These are phyloP conservation scores for Penicillium sp. DNA, from an alignment of 2,329 filamentous ascomycete species.

Conservation along the genomic window DNA sequence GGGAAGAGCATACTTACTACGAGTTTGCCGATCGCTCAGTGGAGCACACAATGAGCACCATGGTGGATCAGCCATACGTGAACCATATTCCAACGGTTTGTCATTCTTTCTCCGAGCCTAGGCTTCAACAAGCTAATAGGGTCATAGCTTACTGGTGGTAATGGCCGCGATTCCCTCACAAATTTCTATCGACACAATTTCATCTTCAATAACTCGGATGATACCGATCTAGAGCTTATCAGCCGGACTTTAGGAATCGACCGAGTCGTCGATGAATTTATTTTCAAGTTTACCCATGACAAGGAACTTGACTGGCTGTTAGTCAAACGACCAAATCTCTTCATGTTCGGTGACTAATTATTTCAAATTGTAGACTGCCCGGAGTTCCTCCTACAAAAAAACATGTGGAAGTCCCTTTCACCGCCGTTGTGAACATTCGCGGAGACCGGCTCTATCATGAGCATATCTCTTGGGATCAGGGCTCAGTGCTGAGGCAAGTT, in stretches of 20 bases:
- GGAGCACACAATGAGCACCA: conserved; percentile 4
- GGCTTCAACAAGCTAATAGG: neutral
- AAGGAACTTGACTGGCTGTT: conserved; percentile 5
- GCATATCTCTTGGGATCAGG: conserved; percentile 72
- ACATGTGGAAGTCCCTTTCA: conserved; percentile 61
- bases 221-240: conserved; percentile 3
- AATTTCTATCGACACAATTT: conserved; percentile 59
- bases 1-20: conserved; percentile 7
- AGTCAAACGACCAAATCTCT: neutral
- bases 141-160: neutral
- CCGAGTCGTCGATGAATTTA: conserved; percentile 6
- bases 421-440: conserved; percentile 65
- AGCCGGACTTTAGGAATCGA: conserved; percentile 5
- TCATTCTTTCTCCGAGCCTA: neutral
- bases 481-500: conserved; percentile 62
- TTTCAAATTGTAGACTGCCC: conserved; percentile 42
- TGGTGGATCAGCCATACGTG: conserved; percentile 6
- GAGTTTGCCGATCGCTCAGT: conserved; percentile 5
- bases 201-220: conserved; percentile 63
- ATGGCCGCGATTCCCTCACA: neutral
- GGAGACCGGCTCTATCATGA: conserved; percentile 70
- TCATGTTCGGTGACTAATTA: neutral
- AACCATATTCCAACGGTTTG: conserved; percentile 5
- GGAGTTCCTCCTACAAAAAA: conserved; percentile 60
- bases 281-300: conserved; percentile 7